Base-by-base conservation (phyloP, 2,329 filamentous ascomycete species). In the Pseudogymnoascus sp. region DNA sequence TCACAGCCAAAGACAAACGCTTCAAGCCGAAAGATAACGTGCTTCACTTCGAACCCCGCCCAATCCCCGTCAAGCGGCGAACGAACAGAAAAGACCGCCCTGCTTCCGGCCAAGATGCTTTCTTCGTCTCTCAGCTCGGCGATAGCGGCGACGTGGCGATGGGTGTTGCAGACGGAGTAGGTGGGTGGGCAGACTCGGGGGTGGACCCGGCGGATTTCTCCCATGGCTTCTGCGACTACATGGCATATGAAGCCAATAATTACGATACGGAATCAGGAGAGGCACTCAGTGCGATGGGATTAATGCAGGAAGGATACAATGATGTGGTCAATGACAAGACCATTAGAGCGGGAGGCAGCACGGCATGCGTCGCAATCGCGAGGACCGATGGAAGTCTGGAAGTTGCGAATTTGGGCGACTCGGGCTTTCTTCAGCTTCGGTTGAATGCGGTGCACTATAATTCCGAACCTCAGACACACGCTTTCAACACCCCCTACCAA, bases 401-500 rank as follows among this genome's bases (percentile, higher is more conserved):
- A 73, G 86, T 96, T 63, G 95, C 95, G 66, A 99, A 99, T 77
- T 82, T 99, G 36, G 95, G 95, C 68, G 95, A 99, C 78, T 97
- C 92, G 25, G 95, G 95, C 34, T 98, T 93, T 75, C 83, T 98
- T 64, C 89, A 96, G 67, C 81, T 98, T 66, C 87, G 92, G 13
- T 84, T 91, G 25, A 96, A 93, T 69, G 91, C 90, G 13, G 90
- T 99, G 34, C 89, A 95, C 75, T 85, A 89, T 64, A 88, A 87
- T 73, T 96, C 92, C 1, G 84, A 87, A 60, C 89, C 92, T 23
- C 95, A 99, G 77, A 97, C 92, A 0, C 95, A 99, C 75, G 92
- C 89, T 48, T 99, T 99, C 83, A 99, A 99, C 77, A 98, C 95
- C 0, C 95, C 95, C 0, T 99, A 90, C 73, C 95, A 99, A 76